Percentiles rank a stretch among this genome's conserved stretches.
Conservation (phyloP, 2,329 filamentous ascomycete species). For the Fusarium sp. region DNA sequence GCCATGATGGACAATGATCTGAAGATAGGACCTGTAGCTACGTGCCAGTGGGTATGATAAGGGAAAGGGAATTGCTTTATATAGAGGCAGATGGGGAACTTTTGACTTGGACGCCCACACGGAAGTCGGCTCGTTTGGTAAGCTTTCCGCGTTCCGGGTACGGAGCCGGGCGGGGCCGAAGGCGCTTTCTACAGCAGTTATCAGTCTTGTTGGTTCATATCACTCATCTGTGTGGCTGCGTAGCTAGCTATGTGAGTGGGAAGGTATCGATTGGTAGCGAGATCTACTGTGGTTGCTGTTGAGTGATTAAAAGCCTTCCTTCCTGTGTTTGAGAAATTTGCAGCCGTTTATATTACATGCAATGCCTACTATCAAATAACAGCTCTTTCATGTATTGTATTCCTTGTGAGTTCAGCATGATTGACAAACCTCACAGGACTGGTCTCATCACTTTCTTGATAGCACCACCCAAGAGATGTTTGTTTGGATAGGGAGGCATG, state of each 20-base stretch:
- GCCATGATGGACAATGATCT: slow-evolving; percentile 41
- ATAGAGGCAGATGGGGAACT: slow-evolving; percentile 7
- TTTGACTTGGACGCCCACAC: slow-evolving; percentile 8
- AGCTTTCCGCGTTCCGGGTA: slow-evolving; percentile 32
- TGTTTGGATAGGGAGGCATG: neutral
- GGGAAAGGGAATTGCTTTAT: slow-evolving; percentile 10
- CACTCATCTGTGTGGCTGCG: neutral
- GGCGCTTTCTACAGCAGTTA: neutral
- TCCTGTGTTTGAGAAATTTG: too few species aligned
- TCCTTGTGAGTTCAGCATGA: too few species aligned
- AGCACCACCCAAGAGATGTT: neutral
- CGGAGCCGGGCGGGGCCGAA: slow-evolving; percentile 30
- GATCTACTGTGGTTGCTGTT: neutral
- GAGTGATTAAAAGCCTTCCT: neutral
- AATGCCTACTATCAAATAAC: neutral
- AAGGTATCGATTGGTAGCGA: neutral
- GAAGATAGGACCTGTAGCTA: neutral
- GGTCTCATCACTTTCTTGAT: neutral
- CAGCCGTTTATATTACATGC: neutral
- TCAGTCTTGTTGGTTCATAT: neutral
- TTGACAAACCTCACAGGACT: too few species aligned
- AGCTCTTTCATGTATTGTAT: neutral
- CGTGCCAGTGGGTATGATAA: neutral
- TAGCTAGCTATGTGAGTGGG: neutral
- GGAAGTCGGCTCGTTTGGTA: slow-evolving; percentile 38